Conservation (phyloP, 2,329 filamentous ascomycete species). For the Phymatotrichopsis omnivora region DNA sequence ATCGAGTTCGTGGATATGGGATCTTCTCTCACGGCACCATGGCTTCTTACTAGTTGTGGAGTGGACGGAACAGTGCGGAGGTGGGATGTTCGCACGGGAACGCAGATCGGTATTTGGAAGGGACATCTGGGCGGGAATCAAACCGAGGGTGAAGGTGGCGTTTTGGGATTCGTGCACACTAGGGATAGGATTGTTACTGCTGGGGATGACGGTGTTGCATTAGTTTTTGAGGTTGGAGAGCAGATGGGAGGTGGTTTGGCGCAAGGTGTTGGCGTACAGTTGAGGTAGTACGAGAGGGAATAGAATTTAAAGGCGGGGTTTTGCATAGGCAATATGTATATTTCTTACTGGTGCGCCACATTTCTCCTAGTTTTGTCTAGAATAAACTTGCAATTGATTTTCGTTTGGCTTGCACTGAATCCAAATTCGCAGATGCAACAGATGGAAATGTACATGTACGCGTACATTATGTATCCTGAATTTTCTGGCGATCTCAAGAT, state of each 20-base stretch:
- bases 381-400: too few species aligned
- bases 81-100: conserved; percentile 72
- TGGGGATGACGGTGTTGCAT: conserved; percentile 67
- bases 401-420: too few species aligned
- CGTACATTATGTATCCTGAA: too few species aligned
- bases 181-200: conserved; percentile 74
- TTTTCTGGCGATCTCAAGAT: too few species aligned
- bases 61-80: conserved; percentile 84
- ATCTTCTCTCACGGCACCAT: conserved; percentile 41
- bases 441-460: too few species aligned
- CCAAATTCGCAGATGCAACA: too few species aligned
- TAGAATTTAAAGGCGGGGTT: too few species aligned
- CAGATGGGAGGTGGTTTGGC: conserved; percentile 1
- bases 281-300: too few species aligned
- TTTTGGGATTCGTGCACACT: conserved; percentile 81
- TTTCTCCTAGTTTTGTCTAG: too few species aligned
- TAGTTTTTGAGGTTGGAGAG: conserved; percentile 51
- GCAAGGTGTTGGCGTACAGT: too few species aligned
- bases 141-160: conserved; percentile 67
- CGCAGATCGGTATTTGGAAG: conserved; percentile 72
- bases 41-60: conserved; percentile 74
- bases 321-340: too few species aligned
- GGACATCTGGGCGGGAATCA: conserved; percentile 49
- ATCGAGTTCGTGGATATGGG: conserved; percentile 72
- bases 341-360: too few species aligned